Evolutionary conservation across 116 monocot genomes (phyloP).

Genomic region (Dioscorea cayenensis): DNA sequence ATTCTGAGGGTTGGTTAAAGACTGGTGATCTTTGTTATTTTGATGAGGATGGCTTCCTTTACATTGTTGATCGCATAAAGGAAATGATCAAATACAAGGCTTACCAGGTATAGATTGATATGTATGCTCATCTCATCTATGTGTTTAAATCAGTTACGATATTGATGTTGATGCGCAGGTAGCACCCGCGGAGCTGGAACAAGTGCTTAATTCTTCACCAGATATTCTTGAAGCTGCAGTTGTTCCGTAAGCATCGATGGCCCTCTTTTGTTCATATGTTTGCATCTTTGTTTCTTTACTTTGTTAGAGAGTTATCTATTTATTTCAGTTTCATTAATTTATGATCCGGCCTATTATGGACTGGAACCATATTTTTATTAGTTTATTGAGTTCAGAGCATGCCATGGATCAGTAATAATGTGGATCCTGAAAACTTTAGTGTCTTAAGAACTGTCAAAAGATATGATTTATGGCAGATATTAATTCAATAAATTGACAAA

Average conservation of each 20-base stretch:
- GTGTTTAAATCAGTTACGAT: not conserved
- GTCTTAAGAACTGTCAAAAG: not conserved
- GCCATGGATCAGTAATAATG: no score
- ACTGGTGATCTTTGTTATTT: conserved; percentile 37
- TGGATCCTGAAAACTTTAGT: not conserved
- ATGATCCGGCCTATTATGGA: not conserved
- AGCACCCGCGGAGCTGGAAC: conserved; percentile 21
- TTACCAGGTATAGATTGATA: conserved; percentile 35
- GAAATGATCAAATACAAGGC: conserved; percentile 68
- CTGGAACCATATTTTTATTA: not conserved
- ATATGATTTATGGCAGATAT: not conserved
- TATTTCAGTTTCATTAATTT: conserved; percentile 14
- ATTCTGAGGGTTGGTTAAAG: no score
- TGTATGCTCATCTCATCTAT: no score
- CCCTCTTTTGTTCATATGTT: not conserved
- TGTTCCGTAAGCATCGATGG: conserved; percentile 1
- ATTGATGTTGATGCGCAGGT: conserved; percentile 14
- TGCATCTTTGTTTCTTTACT: no score
- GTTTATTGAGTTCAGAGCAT: not conserved
- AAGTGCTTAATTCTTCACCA: not conserved
- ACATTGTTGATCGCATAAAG: conserved; percentile 47
- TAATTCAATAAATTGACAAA: not conserved
- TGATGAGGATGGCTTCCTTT: conserved; percentile 38
- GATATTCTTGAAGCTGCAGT: conserved; percentile 11
- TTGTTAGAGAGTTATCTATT: not conserved